phyloP scores from a whole-genome alignment of 306 rosid genomes.

The Gastrolobium bilobum region DNA sequence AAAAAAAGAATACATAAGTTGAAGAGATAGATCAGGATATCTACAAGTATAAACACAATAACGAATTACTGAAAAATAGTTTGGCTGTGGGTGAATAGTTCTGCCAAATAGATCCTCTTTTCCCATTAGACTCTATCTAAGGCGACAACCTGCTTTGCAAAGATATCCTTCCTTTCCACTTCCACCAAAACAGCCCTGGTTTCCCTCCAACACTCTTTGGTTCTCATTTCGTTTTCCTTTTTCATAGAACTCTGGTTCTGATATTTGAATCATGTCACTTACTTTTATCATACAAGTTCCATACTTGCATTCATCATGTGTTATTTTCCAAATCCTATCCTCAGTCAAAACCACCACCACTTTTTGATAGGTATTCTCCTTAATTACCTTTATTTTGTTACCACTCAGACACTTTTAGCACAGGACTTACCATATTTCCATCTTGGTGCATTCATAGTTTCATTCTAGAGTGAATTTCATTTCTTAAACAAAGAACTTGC shows the following conservation, averaged over 20 bases:
- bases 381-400: conserved; percentile 18
- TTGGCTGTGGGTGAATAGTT: conserved; percentile 27
- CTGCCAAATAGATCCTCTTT: conserved; percentile 6
- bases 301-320: conserved; percentile 23
- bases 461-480: conserved; percentile 12
- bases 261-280: conserved; percentile 18
- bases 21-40: conserved; percentile 30
- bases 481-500: conserved; percentile 39
- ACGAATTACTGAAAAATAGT: conserved; percentile 23
- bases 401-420: conserved; percentile 27
- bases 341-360: conserved; percentile 5
- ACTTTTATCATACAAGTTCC: conserved; percentile 15
- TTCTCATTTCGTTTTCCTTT: not conserved
- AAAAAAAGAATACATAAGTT: conserved; percentile 12
- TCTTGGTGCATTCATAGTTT: not conserved
- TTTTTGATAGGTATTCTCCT: not conserved
- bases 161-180: not conserved
- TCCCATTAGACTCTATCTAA: not conserved
- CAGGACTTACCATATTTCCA: conserved; percentile 2
- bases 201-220: conserved; percentile 19
- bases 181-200: conserved; percentile 23
- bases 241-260: conserved; percentile 23
- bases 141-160: not conserved
- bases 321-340: conserved; percentile 23
- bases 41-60: not conserved